These are phyloP conservation scores for Pulicaria dysenterica DNA, from an alignment of 129 eudicot species.

Conservation along the genomic window DNA sequence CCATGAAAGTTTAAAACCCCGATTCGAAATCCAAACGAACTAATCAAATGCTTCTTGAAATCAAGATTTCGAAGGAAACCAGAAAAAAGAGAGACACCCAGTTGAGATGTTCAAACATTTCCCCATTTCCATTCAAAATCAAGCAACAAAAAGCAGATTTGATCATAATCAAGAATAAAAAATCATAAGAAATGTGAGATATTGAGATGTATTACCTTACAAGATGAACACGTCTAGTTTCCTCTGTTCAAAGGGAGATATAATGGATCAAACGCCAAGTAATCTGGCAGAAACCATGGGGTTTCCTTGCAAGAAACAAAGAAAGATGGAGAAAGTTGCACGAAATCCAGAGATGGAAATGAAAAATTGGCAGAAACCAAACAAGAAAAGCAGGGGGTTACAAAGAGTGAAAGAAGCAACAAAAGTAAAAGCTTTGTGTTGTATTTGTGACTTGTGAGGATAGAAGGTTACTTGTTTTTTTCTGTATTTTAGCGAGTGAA, in stretches of 20 bases:
- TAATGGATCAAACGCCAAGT: slow-evolving; percentile 29
- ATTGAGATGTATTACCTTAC: slow-evolving; percentile 32
- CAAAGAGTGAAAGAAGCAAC: slow-evolving; percentile 43
- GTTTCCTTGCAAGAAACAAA: slow-evolving; percentile 31
- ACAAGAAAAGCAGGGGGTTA: slow-evolving; percentile 38
- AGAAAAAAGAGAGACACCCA: slow-evolving; percentile 13
- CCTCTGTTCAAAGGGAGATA: slow-evolving; percentile 32
- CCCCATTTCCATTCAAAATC: slow-evolving; percentile 16
- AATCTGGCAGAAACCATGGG: slow-evolving; percentile 28
- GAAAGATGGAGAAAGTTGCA: slow-evolving; percentile 20
- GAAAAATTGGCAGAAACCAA: slow-evolving; percentile 34
- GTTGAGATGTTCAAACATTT: slow-evolving; percentile 18
- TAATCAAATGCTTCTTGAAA: neutral
- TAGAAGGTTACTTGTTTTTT: slow-evolving; percentile 33
- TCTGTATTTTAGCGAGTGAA: slow-evolving; percentile 45
- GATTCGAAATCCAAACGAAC: slow-evolving; percentile 13
- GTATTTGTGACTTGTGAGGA: slow-evolving; percentile 44
- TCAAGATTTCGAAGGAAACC: slow-evolving; percentile 5
- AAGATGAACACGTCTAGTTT: slow-evolving; percentile 30
- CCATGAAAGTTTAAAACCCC: neutral
- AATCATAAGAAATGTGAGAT: neutral
- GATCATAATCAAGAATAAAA: slow-evolving; percentile 24
- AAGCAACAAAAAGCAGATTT: slow-evolving; percentile 16
- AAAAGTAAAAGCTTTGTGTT: slow-evolving; percentile 40
- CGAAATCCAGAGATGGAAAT: slow-evolving; percentile 37